These are phyloP conservation scores for Fusarium ambrosium DNA, from an alignment of 2,329 filamentous ascomycete species.

Conservation along the genomic window DNA sequence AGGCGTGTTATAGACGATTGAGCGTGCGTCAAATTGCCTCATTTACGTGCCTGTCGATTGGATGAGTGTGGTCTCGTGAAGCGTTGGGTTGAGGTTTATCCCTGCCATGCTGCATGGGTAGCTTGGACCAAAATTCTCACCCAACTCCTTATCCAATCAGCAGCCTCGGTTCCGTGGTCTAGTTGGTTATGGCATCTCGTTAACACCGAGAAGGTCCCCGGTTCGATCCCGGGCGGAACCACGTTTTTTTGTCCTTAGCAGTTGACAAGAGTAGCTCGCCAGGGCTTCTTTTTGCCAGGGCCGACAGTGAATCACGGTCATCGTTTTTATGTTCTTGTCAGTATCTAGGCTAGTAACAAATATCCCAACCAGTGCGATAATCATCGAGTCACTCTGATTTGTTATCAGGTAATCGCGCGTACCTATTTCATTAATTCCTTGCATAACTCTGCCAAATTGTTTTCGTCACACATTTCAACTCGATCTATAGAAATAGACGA, in stretches of 20 bases:
- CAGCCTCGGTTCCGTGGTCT: neutral
- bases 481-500: too few relatives aligned
- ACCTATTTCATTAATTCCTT: too few relatives aligned
- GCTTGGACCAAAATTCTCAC: neutral
- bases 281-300: neutral
- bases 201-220: conserved; percentile 4
- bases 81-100: neutral
- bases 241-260: neutral
- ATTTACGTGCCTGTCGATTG: neutral
- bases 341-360: neutral
- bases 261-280: too few relatives aligned
- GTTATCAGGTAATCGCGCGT: too few relatives aligned
- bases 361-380: neutral
- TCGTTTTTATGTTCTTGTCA: neutral
- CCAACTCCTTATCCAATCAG: neutral
- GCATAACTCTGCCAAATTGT: too few relatives aligned
- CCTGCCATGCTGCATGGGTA: neutral
- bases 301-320: neutral
- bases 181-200: conserved; percentile 4
- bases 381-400: too few relatives aligned
- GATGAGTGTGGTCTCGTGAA: neutral
- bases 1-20: neutral
- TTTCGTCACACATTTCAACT: too few relatives aligned
- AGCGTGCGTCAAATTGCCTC: too few relatives aligned
- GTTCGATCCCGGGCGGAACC: conserved; percentile 3